Conservation (phyloP, 805 yeast genomes). For the Metschnikowia gelsemii region DNA sequence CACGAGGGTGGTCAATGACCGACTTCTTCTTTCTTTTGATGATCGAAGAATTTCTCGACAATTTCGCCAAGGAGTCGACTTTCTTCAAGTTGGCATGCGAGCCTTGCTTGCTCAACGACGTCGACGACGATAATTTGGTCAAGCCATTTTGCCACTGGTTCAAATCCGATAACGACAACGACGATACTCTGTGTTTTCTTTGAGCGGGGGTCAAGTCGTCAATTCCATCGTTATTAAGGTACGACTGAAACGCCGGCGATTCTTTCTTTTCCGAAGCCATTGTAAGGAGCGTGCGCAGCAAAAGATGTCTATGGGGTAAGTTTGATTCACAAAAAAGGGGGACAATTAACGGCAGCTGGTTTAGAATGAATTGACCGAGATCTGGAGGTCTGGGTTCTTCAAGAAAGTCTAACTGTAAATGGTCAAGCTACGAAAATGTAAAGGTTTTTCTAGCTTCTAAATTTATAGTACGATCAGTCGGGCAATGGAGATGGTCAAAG, state of each 20-base stretch:
- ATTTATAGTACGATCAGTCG: background rate
- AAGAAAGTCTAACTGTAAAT: too few species aligned
- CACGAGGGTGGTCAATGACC: slow-evolving; percentile 66
- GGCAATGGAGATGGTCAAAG: background rate
- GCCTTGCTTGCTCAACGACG: slow-evolving; percentile 35
- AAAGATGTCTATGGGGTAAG: background rate
- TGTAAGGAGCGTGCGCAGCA: background rate
- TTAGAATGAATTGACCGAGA: too few species aligned
- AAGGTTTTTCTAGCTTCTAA: background rate
- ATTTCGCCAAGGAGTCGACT: slow-evolving; percentile 45
- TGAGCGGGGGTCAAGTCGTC: slow-evolving; percentile 63
- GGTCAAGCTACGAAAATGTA: too few species aligned
- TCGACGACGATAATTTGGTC: slow-evolving; percentile 38
- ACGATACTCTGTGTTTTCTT: slow-evolving; percentile 62
- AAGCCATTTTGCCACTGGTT: slow-evolving; percentile 59
- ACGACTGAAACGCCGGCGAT: slow-evolving; percentile 44
- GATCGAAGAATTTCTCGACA: slow-evolving; percentile 46
- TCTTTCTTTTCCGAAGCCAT: slow-evolving; percentile 14
- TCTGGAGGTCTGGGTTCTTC: too few species aligned
- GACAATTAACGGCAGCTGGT: too few species aligned
- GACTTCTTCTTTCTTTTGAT: slow-evolving; percentile 48
- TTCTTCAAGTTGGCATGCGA: slow-evolving; percentile 40
- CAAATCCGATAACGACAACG: slow-evolving; percentile 63
- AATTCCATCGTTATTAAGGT: slow-evolving; percentile 70
- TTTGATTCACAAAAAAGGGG: too few species aligned